A percentile compares a stretch with the other conserved stretches of the same genome.
These are phyloP conservation scores for Tulasnella sp. DNA, from an alignment of 768 basidiomycete species.

Conservation along the genomic window DNA sequence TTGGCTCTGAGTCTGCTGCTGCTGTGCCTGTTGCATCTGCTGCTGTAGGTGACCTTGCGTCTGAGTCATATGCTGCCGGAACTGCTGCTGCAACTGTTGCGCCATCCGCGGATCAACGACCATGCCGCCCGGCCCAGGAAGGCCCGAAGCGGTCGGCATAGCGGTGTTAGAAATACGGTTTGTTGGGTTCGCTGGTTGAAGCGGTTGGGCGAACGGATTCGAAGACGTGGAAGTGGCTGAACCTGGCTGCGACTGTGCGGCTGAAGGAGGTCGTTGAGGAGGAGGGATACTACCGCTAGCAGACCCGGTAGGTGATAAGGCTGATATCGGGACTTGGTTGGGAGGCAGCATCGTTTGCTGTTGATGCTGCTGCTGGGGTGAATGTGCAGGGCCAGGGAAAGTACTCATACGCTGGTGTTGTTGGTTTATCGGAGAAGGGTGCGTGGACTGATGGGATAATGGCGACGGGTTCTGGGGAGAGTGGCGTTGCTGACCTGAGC, in stretches of 20 bases:
- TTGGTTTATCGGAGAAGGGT: not conserved
- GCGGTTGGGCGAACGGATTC: not conserved
- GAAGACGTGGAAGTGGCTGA: not conserved
- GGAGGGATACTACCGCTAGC: not conserved
- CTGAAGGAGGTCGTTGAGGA: conserved; percentile 8
- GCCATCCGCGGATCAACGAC: conserved; percentile 2
- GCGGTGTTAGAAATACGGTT: too few relatives aligned
- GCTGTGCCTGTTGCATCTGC: conserved; percentile 8
- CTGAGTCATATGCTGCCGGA: conserved; percentile 7
- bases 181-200: not conserved
- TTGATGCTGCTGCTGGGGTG: not conserved
- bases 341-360: not conserved
- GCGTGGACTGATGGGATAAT: not conserved
- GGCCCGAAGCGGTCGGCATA: too few relatives aligned
- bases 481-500: not conserved
- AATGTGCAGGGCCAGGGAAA: not conserved
- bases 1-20: not conserved
- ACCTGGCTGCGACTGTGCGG: not conserved
- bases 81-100: conserved; percentile 9
- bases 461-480: conserved; percentile 4
- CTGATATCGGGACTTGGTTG: not conserved
- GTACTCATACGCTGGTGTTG: not conserved
- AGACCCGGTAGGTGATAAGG: not conserved
- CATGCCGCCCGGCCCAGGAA: conserved; percentile 1
- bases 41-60: not conserved